A percentile compares a stretch with the other conserved stretches of the same genome.
Evolutionary conservation across 2,329 filamentous ascomycete genomes (phyloP).

Genomic region (Colletotrichum destructivum): DNA sequence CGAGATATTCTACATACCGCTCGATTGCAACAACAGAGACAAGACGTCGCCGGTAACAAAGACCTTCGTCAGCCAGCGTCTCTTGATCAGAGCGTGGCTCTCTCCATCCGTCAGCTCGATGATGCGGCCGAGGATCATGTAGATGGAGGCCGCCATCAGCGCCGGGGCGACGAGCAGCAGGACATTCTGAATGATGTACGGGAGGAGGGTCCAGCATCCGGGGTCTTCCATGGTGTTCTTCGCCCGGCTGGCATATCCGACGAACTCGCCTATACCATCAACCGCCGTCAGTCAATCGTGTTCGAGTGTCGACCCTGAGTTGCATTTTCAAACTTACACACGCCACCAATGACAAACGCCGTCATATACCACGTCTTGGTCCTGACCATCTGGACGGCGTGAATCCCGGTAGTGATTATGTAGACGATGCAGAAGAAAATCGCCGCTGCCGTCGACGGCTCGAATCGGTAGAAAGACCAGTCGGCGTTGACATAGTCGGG

Average conservation of each 20-base stretch:
- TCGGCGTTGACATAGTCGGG: slow-evolving; percentile 28
- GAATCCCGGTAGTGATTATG: slow-evolving; percentile 25
- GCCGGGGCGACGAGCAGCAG: slow-evolving; percentile 57
- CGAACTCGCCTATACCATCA: slow-evolving; percentile 27
- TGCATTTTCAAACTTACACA: slow-evolving; percentile 26
- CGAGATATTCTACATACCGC: slow-evolving; percentile 39
- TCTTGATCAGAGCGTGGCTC: slow-evolving; percentile 57
- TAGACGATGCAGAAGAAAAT: slow-evolving; percentile 36
- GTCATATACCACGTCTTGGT: slow-evolving; percentile 41
- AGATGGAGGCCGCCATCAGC: slow-evolving; percentile 62
- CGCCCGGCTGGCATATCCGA: slow-evolving; percentile 34
- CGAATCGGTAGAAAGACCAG: slow-evolving; percentile 37
- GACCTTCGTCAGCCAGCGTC: slow-evolving; percentile 63
- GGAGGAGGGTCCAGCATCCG: slow-evolving; percentile 59
- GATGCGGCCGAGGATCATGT: slow-evolving; percentile 63
- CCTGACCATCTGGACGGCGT: slow-evolving; percentile 30
- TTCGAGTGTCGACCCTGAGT: neutral
- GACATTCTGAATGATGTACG: slow-evolving; percentile 58
- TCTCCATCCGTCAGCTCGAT: slow-evolving; percentile 57
- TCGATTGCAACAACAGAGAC: slow-evolving; percentile 56
- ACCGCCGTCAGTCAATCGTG: neutral
- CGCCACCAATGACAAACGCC: slow-evolving; percentile 36
- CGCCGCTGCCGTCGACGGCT: slow-evolving; percentile 38
- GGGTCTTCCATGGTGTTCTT: slow-evolving; percentile 31
- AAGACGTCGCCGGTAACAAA: slow-evolving; percentile 67